Evolutionary conservation across 208 protist genomes (phyloP).

Genomic region (Histomonas meleagridis): DNA sequence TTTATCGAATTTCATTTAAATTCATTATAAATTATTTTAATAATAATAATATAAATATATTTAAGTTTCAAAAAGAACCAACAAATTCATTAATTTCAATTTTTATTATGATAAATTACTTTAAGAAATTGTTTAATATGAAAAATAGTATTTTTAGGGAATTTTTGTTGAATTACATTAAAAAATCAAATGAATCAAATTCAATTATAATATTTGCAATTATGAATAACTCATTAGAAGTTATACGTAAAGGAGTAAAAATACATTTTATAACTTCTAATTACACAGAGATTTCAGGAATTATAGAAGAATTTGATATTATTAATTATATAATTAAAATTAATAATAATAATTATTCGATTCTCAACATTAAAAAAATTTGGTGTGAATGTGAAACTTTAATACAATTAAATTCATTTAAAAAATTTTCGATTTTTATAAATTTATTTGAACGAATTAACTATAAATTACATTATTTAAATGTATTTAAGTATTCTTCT

Average conservation of each 20-base stretch:
- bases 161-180: neutral
- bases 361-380: neutral
- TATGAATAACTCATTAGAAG: neutral
- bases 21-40: neutral
- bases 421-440: neutral
- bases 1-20: neutral
- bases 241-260: neutral
- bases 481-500: neutral
- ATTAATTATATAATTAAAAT: neutral
- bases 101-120: neutral
- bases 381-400: neutral
- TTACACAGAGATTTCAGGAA: neutral
- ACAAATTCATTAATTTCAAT: neutral
- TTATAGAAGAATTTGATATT: neutral
- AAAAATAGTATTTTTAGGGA: neutral
- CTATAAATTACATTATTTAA: neutral
- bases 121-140: neutral
- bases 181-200: neutral
- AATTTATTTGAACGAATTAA: neutral
- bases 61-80: neutral
- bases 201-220: neutral
- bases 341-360: neutral
- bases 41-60: neutral
- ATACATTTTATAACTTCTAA: neutral
- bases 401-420: neutral